Evolutionary conservation across 1,284 basidiomycete species (phyloP), one percentile per base, ranked within the genome.

Genomic region (Irpex sp.): DNA sequence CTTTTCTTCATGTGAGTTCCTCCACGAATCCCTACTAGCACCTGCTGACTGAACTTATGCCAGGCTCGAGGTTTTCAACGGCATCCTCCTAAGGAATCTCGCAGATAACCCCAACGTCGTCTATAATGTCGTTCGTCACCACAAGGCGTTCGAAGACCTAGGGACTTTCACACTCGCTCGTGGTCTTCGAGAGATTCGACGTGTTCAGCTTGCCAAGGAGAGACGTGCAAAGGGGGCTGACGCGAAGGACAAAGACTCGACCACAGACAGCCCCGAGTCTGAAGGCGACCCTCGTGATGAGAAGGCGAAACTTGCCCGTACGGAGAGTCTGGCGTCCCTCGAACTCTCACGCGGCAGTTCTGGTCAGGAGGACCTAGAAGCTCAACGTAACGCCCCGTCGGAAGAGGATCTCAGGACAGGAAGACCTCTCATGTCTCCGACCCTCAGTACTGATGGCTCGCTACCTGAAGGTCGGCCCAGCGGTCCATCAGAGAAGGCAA

Each of bases 11-110:
- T 95, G 89, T 92, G 65, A 67, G 81, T 37, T 21, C 37, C 19
- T n/a, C 5, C 49, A 5, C 61, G 31, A 26, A 26, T 26, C 17
- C 58, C 44, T 40, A n/a, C 31, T 5, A 56, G 59, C 36, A 31
- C 49, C 59, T 56, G n/a, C 26, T 49, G 37, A 63, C 54, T 40
- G 64, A 65, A 59, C 66, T 17, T 63, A 51, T 58, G 7, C 17
- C 69, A 94, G 93, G 83, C 82, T 98, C 52, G 96, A 98, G 74
- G 86, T 91, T 4, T 94, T 98, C 81, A 97, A 96, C 74, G 85
- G 88, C 4, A 81, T 97, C 60, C 82, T 98, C 61, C 79, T 88
- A 49, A 81, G 92, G 67, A 85, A 90, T 63, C 78, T 87, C 8
- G 73, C 82, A 52, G 88, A 92, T 44, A 98, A 98, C 75, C 89